Conservation (phyloP, 805 yeast genomes). For the Kuraishia hungarica region DNA sequence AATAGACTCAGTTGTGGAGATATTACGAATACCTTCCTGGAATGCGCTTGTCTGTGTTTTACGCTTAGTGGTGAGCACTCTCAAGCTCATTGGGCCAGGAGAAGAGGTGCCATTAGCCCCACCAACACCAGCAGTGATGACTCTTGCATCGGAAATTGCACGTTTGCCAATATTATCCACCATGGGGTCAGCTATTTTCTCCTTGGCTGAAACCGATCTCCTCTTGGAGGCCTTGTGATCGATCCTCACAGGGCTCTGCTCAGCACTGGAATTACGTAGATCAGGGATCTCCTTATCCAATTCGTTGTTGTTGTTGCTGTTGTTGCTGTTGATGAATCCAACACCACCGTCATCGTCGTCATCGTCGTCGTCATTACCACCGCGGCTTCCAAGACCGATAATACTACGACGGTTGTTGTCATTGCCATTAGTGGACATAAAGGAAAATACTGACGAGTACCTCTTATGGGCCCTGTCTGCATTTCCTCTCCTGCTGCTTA, state of each 20-base stretch:
- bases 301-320: no score
- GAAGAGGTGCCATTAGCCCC: background rate
- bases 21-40: conserved; percentile 76
- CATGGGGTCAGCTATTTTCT: conserved; percentile 13
- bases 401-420: background rate
- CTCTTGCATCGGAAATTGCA: conserved; percentile 26
- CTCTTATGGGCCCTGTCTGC: conserved; percentile 37
- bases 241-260: background rate
- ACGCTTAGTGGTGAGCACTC: conserved; percentile 32
- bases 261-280: background rate
- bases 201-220: conserved; percentile 45
- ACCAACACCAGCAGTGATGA: background rate
- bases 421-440: conserved; percentile 22
- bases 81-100: conserved; percentile 18
- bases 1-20: conserved; percentile 72
- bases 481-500: conserved; percentile 19
- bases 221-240: conserved; percentile 24
- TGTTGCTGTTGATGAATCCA: background rate
- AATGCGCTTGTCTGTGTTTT: conserved; percentile 73
- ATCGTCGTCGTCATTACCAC: background rate
- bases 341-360: background rate
- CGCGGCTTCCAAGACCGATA: conserved; percentile 1
- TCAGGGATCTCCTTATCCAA: background rate
- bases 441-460: conserved; percentile 52
- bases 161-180: conserved; percentile 21